phyloP scores from a whole-genome alignment of 148 eudicot genomes.

The Euryodendron excelsum region DNA sequence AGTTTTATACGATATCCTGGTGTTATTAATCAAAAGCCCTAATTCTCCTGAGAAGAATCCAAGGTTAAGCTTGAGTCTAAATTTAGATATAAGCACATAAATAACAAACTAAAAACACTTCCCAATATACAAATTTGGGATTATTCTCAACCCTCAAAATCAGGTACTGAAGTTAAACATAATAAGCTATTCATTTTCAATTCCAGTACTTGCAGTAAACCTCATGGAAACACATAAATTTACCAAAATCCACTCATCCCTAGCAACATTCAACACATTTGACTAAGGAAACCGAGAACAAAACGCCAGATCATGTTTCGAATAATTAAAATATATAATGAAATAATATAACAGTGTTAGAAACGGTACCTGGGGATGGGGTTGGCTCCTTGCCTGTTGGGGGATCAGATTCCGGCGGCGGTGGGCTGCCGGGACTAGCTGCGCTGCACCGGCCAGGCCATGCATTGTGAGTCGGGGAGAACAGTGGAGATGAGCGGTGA shows the following conservation, averaged over 20 bases:
- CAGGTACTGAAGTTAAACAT: not conserved
- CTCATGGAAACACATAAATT: too few species aligned
- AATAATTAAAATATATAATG: not conserved
- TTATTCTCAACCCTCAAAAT: not conserved
- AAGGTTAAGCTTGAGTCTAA: not conserved
- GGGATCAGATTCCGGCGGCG: constrained; percentile 44
- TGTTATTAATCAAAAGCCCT: not conserved
- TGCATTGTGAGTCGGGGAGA: constrained; percentile 22
- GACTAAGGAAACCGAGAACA: not conserved
- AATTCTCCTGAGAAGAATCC: not conserved
- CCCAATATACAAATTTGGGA: not conserved
- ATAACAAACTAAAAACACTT: not conserved
- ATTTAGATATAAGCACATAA: not conserved
- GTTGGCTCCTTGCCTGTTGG: constrained; percentile 25
- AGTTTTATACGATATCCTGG: not conserved
- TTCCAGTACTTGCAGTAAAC: not conserved
- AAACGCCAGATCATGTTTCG: not conserved
- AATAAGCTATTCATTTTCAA: not conserved
- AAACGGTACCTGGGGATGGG: constrained; percentile 29
- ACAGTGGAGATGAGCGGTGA: constrained; percentile 37
- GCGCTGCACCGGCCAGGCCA: constrained; percentile 33
- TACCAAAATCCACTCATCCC: not conserved
- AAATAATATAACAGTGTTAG: not conserved
- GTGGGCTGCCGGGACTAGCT: constrained; percentile 38
- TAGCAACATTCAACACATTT: not conserved